Evolutionary conservation across 345 rosid species (phyloP).

Genomic region (Raphanus raphanistrum): DNA sequence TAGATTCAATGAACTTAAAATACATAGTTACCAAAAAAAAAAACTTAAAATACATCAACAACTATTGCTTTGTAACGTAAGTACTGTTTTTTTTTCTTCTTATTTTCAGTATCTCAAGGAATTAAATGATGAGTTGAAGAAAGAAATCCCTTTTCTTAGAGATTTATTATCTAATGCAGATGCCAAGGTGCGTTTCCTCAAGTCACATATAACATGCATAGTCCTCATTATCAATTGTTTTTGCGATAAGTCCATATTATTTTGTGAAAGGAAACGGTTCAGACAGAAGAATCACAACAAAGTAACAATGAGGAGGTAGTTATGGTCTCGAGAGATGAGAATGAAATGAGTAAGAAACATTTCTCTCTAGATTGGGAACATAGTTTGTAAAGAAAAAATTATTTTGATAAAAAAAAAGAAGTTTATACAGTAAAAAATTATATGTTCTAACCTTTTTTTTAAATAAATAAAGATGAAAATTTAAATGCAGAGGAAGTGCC

Average conservation of each 20-base stretch:
- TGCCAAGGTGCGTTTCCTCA: conserved; percentile 49
- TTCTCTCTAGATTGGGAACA: not conserved
- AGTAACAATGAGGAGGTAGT: conserved; percentile 35
- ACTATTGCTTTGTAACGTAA: not conserved
- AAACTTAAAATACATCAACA: not conserved
- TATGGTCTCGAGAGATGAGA: conserved; percentile 38
- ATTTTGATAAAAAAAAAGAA: no score
- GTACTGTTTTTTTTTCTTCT: not conserved
- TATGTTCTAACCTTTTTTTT: not conserved
- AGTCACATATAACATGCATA: not conserved
- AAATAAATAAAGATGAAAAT: not conserved
- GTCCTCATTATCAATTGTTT: conserved; percentile 1
- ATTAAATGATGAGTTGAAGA: conserved; percentile 53
- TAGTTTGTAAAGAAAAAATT: not conserved
- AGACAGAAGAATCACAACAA: conserved; percentile 45
- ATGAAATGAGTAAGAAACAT: conserved; percentile 52
- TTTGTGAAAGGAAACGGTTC: conserved; percentile 46
- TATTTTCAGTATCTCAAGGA: conserved; percentile 59
- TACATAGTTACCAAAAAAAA: no score
- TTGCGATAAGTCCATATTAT: conserved; percentile 8
- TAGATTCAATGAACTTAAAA: not conserved
- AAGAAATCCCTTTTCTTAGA: conserved; percentile 56
- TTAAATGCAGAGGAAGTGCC: conserved; percentile 46
- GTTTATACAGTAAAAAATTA: not conserved
- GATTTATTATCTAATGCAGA: conserved; percentile 52